Conservation (phyloP, 345 rosid species). For the Moricandia arvensis region DNA sequence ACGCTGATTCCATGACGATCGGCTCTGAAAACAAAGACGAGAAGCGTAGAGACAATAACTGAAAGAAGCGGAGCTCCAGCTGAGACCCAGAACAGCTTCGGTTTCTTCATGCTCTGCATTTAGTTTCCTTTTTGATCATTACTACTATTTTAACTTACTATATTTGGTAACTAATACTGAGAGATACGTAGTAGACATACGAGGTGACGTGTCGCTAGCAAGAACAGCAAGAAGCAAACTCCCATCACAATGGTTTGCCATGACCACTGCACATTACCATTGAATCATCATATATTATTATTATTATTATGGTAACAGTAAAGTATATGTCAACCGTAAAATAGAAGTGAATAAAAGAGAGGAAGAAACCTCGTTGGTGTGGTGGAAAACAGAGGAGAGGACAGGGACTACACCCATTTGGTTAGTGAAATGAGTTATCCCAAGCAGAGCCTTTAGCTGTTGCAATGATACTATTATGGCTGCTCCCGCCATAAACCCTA, state of each 20-base stretch:
- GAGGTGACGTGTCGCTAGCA: constrained; percentile 67
- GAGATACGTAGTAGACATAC: constrained; percentile 46
- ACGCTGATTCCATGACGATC: constrained; percentile 74
- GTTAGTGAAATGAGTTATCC: constrained; percentile 84
- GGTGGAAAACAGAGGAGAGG: constrained; percentile 73
- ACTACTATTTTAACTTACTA: neutral
- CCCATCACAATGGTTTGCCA: constrained; percentile 98
- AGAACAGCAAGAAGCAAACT: constrained; percentile 67
- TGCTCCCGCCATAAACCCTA: constrained; percentile 98
- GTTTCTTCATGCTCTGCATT: constrained; percentile 61
- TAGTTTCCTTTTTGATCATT: neutral
- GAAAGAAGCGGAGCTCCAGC: constrained; percentile 80
- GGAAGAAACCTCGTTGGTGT: constrained; percentile 59
- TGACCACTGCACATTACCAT: constrained; percentile 65
- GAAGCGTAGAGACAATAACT: constrained; percentile 69
- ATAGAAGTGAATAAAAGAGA: neutral
- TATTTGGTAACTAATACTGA: neutral
- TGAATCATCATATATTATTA: neutral
- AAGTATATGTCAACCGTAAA: neutral
- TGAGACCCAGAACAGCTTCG: constrained; percentile 82
- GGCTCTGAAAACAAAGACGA: constrained; percentile 75
- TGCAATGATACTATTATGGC: constrained; percentile 93
- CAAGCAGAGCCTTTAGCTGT: constrained; percentile 86
- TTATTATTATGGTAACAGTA: neutral
- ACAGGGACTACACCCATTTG: constrained; percentile 87